Conservation (phyloP, 2,329 filamentous ascomycete genomes). For the Fusarium sp. region DNA sequence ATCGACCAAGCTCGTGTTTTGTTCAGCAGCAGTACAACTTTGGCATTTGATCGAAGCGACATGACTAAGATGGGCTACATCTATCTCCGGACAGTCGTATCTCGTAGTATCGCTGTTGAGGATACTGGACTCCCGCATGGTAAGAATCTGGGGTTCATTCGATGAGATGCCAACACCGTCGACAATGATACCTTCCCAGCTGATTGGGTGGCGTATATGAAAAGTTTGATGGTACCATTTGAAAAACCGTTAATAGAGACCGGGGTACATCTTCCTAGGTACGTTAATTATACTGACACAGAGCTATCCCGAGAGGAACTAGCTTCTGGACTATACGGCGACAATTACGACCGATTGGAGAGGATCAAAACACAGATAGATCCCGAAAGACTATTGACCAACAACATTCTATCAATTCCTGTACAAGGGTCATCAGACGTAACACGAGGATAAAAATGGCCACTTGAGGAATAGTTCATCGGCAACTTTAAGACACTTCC, state of each 20-base stretch:
- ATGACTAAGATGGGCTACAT: slow-evolving; percentile 33
- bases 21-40: slow-evolving; percentile 12
- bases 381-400: slow-evolving; percentile 34
- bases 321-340: slow-evolving; percentile 36
- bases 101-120: slow-evolving; percentile 19
- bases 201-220: slow-evolving; percentile 31
- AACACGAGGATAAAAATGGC: not conserved
- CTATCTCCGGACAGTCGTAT: slow-evolving; percentile 39
- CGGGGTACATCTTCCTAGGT: slow-evolving; percentile 30
- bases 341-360: slow-evolving; percentile 32
- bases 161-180: slow-evolving; percentile 29
- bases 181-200: slow-evolving; percentile 30
- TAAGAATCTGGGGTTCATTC: slow-evolving; percentile 41
- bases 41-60: slow-evolving; percentile 33
- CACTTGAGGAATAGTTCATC: not conserved
- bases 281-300: slow-evolving; percentile 43
- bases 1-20: slow-evolving; percentile 12
- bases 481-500: not conserved
- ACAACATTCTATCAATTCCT: slow-evolving; percentile 28
- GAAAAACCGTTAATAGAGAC: slow-evolving; percentile 21
- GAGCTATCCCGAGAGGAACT: slow-evolving; percentile 30
- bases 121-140: slow-evolving; percentile 34
- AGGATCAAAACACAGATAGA: slow-evolving; percentile 29
- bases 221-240: slow-evolving; percentile 32
- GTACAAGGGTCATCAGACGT: not conserved